These are phyloP conservation scores for Scutellaria minor DNA, from an alignment of 257 asterid genomes.

Conservation along the genomic window DNA sequence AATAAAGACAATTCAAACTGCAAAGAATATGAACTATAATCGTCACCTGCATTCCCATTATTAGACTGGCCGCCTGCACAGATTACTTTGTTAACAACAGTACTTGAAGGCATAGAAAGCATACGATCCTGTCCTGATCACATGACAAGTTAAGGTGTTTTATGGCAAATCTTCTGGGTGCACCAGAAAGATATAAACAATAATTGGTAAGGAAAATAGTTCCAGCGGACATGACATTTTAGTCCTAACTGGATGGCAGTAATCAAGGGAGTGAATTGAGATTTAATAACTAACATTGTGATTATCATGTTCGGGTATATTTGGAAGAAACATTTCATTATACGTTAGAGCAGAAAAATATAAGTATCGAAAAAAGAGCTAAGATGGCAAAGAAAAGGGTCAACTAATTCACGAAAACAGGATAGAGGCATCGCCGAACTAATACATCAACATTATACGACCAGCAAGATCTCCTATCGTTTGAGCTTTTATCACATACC, in stretches of 20 bases:
- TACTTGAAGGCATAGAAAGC: constrained; percentile 55
- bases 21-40: constrained; percentile 25
- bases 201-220: constrained; percentile 11
- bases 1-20: constrained; percentile 18
- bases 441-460: constrained; percentile 3
- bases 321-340: constrained; percentile 10
- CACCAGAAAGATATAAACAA: constrained; percentile 24
- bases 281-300: constrained; percentile 23
- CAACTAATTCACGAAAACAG: not conserved
- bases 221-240: constrained; percentile 13
- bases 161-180: constrained; percentile 28
- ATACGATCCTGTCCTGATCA: constrained; percentile 80
- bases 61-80: constrained; percentile 43
- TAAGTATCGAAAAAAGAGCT: not conserved
- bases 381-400: not conserved
- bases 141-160: constrained; percentile 41
- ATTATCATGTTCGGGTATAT: constrained; percentile 15
- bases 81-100: constrained; percentile 37
- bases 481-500: not conserved
- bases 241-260: constrained; percentile 17
- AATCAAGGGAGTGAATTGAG: constrained; percentile 22
- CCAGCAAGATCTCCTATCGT: constrained; percentile 15
- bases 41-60: constrained; percentile 44
- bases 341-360: constrained; percentile 5
- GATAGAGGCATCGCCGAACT: not conserved